Conservation (phyloP, 345 rosid species). For the Rubroshorea leprosula region DNA sequence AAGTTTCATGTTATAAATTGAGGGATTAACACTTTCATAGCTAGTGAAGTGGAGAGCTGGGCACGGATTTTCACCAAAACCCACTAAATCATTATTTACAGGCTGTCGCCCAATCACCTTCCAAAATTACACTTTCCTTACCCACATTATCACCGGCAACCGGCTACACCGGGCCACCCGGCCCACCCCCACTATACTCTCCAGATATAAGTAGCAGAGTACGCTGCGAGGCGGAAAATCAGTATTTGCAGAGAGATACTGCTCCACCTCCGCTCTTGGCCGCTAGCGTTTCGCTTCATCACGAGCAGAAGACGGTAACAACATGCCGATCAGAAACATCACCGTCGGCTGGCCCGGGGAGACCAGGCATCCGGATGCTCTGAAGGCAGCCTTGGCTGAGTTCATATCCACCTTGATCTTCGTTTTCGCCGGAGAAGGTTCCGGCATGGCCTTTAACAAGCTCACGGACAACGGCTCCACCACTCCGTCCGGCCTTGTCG, state of each 20-base stretch:
- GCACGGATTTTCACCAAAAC: neutral
- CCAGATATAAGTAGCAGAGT: conserved; percentile 27
- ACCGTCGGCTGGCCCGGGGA: conserved; percentile 70
- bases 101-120: conserved; percentile 21
- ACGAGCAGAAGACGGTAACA: conserved; percentile 9
- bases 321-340: conserved; percentile 83
- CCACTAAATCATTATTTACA: conserved; percentile 5
- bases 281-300: no score
- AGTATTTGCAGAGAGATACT: no score
- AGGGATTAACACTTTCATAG: no score
- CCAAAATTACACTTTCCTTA: conserved; percentile 8
- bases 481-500: conserved; percentile 75
- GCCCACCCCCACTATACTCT: neutral
- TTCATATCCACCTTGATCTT: conserved; percentile 76
- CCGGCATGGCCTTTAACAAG: conserved; percentile 88
- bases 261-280: no score
- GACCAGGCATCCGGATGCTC: conserved; percentile 59
- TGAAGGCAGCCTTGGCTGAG: conserved; percentile 83
- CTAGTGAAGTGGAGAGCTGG: no score
- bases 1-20: no score
- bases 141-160: conserved; percentile 24
- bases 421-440: conserved; percentile 88
- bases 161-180: conserved; percentile 22
- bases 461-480: conserved; percentile 62
- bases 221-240: conserved; percentile 9